Base-by-base conservation (phyloP, 2,329 filamentous ascomycete genomes). In the Didymella segeticola region DNA sequence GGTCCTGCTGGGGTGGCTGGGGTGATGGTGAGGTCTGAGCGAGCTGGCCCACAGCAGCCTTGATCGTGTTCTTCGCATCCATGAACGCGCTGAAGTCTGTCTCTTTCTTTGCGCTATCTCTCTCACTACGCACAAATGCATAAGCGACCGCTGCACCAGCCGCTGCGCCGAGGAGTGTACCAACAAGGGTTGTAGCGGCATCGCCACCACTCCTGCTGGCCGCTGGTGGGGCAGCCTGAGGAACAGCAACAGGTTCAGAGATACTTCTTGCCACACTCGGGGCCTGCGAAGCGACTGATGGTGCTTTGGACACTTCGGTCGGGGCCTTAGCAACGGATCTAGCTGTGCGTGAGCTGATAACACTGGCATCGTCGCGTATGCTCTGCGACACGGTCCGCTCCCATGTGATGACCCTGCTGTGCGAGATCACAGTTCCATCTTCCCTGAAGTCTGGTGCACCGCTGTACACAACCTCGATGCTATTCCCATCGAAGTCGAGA, bases 401-500 rank as follows among this genome's bases (percentile, higher is more conserved):
- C 71, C 71, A 76, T 26, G 73, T 77, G 47, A 82, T 68, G 15
- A 83, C 79, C 31, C 74, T 75, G 58, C 75, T 77, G 45, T 78
- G 72, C 57, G 77, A 69, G 30, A 76, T 66, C 15, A 78, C 71
- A 17, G 75, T 70, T 2, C 69, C 73, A 47, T 78, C 75, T 37
- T 76, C 72, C 54, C 60, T 65, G 58, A 70, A 58, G 54, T 71
- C 72, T 30, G 71, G 73, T 33, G 70, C 74, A 47, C 78, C 76
- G 46, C 80, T 79, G 71, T 86, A 89, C 43, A 93, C 85, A 25
- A 90, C 89, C 69, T 95, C 90, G 70, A 96, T 86, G 63, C 84
- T 89, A 77, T 96, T 96, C 43, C 90, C 90, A 77, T 96, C 91
- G 48, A 90, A 82, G 74, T 96, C 91, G 56, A 86, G 82, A 33